phyloP scores from a whole-genome alignment of 768 basidiomycete genomes.

The Agrocybe praecox region DNA sequence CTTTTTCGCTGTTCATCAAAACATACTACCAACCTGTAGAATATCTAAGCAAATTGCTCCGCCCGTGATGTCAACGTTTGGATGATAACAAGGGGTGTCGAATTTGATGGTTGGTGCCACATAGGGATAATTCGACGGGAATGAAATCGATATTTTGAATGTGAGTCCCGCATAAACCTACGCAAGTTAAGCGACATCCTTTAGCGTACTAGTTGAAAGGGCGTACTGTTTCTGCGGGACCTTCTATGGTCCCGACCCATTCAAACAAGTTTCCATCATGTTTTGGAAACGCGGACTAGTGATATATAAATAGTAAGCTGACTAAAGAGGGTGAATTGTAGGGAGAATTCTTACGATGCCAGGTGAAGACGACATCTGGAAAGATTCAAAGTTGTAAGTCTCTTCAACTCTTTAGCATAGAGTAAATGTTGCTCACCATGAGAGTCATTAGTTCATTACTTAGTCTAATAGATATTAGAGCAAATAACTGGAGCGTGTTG shows the following conservation, averaged over 20 bases:
- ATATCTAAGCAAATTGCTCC: slow-evolving; percentile 89
- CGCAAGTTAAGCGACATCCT: not conserved
- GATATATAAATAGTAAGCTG: not conserved
- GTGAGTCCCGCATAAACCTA: slow-evolving; percentile 79
- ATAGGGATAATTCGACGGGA: slow-evolving; percentile 89
- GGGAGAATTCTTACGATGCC: slow-evolving; percentile 64
- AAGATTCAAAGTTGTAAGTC: slow-evolving; percentile 8
- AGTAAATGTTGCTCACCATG: slow-evolving; percentile 57
- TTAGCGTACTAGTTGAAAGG: not conserved
- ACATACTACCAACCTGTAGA: slow-evolving; percentile 59
- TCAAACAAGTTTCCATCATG: slow-evolving; percentile 86
- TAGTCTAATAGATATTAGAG: slow-evolving; percentile 45
- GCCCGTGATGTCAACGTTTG: slow-evolving; percentile 80
- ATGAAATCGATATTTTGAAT: slow-evolving; percentile 83
- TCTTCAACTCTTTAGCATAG: not conserved
- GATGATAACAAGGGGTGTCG: slow-evolving; percentile 89
- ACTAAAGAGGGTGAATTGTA: slow-evolving; percentile 5
- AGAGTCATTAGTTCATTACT: slow-evolving; percentile 87
- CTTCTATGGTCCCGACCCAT: slow-evolving; percentile 89
- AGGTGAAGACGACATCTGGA: slow-evolving; percentile 85
- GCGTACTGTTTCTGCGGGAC: slow-evolving; percentile 66
- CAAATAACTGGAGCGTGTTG: slow-evolving; percentile 1
- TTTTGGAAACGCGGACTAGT: slow-evolving; percentile 87
- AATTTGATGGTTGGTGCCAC: slow-evolving; percentile 85
- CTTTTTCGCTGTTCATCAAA: not conserved